Evolutionary conservation across 306 rosid genomes (phyloP).

Genomic region (Alnus glutinosa): DNA sequence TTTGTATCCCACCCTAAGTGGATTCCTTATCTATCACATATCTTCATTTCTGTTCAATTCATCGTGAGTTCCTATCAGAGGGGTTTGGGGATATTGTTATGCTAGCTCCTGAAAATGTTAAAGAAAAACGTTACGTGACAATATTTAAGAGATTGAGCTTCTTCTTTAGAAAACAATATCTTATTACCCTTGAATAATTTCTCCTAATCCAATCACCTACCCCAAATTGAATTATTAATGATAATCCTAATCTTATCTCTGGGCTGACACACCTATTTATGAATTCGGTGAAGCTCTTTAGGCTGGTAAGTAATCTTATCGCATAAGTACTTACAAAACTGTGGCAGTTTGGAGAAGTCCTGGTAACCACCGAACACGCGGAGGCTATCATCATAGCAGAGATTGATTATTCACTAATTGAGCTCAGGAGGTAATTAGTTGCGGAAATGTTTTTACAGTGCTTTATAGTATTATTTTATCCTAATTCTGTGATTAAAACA

Average conservation of each 20-base stretch:
- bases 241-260: too few relatives aligned
- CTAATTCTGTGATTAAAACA: constrained; percentile 24
- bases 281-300: constrained; percentile 8
- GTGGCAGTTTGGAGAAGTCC: constrained; percentile 84
- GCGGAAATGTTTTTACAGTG: background rate
- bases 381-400: constrained; percentile 79
- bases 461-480: background rate
- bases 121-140: too few relatives aligned
- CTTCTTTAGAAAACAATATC: constrained; percentile 71
- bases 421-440: constrained; percentile 63
- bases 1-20: too few relatives aligned
- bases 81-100: constrained; percentile 65
- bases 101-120: too few relatives aligned
- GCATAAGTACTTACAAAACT: constrained; percentile 22
- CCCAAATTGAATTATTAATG: too few relatives aligned
- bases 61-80: too few relatives aligned
- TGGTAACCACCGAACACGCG: constrained; percentile 92
- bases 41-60: too few relatives aligned
- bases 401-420: constrained; percentile 74
- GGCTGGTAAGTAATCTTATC: background rate
- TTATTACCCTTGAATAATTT: constrained; percentile 11
- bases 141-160: constrained; percentile 56
- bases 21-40: too few relatives aligned
- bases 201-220: too few relatives aligned
- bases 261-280: too few relatives aligned